A percentile compares a stretch with the other conserved stretches of the same genome.
Conservation (phyloP, 345 rosid species). For the Aquilaria malaccensis region DNA sequence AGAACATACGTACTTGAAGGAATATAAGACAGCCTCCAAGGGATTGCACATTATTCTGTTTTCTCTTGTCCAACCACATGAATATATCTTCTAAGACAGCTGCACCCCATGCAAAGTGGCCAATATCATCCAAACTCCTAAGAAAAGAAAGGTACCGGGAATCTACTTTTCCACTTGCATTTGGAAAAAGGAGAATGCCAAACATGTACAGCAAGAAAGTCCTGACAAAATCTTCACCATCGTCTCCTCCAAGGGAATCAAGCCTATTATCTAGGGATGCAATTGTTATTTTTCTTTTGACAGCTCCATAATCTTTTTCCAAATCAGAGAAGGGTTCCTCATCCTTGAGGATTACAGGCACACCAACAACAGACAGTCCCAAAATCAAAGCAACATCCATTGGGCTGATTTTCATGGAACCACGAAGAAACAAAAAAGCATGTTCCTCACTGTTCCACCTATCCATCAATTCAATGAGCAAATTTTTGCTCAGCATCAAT, state of each 20-base stretch:
- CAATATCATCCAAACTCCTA: slow-evolving; percentile 19
- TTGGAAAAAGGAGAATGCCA: slow-evolving; percentile 34
- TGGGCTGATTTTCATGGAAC: slow-evolving; percentile 17
- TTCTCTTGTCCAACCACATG: slow-evolving; percentile 34
- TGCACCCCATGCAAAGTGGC: slow-evolving; percentile 34
- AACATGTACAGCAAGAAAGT: slow-evolving; percentile 27
- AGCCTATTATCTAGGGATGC: slow-evolving; percentile 27
- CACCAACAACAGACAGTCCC: slow-evolving; percentile 26
- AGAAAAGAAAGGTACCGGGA: slow-evolving; percentile 27
- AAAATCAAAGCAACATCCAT: slow-evolving; percentile 35
- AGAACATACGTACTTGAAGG: slow-evolving; percentile 32
- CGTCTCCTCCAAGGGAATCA: slow-evolving; percentile 25
- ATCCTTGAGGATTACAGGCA: slow-evolving; percentile 20
- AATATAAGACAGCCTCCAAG: slow-evolving; percentile 43
- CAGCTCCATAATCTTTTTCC: slow-evolving; percentile 30
- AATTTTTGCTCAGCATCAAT: slow-evolving; percentile 31
- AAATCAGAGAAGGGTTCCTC: slow-evolving; percentile 32
- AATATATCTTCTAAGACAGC: slow-evolving; percentile 33
- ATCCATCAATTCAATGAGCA: slow-evolving; percentile 36
- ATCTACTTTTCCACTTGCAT: slow-evolving; percentile 29
- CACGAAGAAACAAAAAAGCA: slow-evolving; percentile 20
- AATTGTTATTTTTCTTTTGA: slow-evolving; percentile 30
- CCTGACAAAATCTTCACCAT: slow-evolving; percentile 32
- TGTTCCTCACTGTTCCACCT: slow-evolving; percentile 23
- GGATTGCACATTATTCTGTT: slow-evolving; percentile 22